These are phyloP conservation scores for Trichoderma sp. DNA, from an alignment of 2,329 filamentous ascomycete genomes.

Conservation along the genomic window DNA sequence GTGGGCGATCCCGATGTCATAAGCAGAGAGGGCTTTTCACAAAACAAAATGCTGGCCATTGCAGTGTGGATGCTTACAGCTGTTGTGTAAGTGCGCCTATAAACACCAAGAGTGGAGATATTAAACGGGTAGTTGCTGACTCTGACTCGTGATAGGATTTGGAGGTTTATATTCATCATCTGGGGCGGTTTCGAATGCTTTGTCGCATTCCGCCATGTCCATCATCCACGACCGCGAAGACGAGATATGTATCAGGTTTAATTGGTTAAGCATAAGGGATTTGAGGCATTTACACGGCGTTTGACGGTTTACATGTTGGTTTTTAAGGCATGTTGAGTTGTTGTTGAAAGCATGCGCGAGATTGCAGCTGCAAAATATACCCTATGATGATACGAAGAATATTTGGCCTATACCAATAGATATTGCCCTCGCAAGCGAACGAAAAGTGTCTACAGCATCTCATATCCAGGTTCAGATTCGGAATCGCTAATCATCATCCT, in stretches of 20 bases:
- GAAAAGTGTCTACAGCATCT: neutral
- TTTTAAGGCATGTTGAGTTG: neutral
- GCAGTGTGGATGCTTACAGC: conserved; percentile 27
- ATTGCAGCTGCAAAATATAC: conserved; percentile 13
- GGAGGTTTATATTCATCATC: conserved; percentile 27
- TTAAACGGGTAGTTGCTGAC: neutral
- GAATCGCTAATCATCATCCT: neutral
- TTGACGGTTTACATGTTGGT: neutral
- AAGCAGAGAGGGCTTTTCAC: conserved; percentile 27
- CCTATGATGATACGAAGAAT: neutral
- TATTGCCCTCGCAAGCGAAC: neutral
- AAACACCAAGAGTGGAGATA: neutral
- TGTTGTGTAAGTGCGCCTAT: conserved; percentile 19
- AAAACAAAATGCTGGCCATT: conserved; percentile 24
- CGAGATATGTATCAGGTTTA: conserved; percentile 14
- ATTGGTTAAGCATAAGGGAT: neutral
- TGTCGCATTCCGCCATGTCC: conserved; percentile 14
- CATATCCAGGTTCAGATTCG: too few species aligned
- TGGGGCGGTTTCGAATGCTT: conserved; percentile 29
- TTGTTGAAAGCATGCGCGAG: neutral
- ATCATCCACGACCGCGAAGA: neutral
- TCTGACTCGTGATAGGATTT: conserved; percentile 18
- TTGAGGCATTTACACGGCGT: conserved; percentile 16
- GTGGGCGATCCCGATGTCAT: conserved; percentile 12
- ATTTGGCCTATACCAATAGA: neutral